phyloP scores from a whole-genome alignment of 73 alveolate species.

The Paramecium primaurelia region DNA sequence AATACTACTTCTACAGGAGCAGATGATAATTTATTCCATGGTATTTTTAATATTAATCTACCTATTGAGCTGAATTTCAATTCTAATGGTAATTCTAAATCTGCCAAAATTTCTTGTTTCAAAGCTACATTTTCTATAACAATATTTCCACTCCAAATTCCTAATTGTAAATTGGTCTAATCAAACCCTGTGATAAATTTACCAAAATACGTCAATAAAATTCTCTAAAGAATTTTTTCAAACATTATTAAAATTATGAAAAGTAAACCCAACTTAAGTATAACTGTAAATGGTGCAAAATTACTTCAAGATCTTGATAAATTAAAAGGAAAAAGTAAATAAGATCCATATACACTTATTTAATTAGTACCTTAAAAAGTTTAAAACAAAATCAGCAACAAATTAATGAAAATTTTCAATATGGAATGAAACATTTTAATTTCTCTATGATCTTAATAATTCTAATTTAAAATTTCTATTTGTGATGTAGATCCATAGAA shows the following conservation, averaged over 20 bases:
- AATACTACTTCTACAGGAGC: conserved; percentile 88
- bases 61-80: conserved; percentile 80
- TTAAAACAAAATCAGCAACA: neutral
- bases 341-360: neutral
- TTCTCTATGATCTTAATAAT: neutral
- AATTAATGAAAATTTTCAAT: neutral
- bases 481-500: neutral
- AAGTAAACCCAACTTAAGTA: neutral
- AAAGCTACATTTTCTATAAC: conserved; percentile 84
- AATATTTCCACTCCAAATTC: conserved; percentile 91
- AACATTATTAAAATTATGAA: conserved; percentile 43
- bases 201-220: conserved; percentile 87
- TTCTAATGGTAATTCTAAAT: conserved; percentile 82
- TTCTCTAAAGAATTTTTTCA: conserved; percentile 84
- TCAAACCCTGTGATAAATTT: conserved; percentile 92
- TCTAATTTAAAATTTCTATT: neutral
- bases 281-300: neutral
- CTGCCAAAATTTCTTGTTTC: conserved; percentile 77
- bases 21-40: conserved; percentile 94
- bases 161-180: conserved; percentile 73
- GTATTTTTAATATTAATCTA: conserved; percentile 82
- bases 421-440: neutral
- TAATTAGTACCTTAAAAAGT: neutral
- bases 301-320: neutral
- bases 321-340: neutral